Conservation (phyloP, 768 basidiomycete genomes). For the Trametes cingulata region DNA sequence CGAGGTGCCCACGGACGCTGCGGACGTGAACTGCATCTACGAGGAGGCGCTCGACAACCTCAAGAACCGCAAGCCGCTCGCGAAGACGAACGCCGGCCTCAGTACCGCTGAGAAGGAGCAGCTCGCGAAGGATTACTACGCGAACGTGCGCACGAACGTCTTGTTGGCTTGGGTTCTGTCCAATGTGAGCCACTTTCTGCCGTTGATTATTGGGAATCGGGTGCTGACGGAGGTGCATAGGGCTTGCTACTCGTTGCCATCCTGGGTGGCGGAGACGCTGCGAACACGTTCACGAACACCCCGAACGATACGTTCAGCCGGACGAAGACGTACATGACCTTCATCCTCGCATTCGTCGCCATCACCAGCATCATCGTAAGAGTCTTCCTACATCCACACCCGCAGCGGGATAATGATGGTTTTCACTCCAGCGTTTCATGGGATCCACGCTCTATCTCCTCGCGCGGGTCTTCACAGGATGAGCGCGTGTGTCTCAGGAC, state of each 20-base stretch:
- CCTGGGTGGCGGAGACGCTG: conserved; percentile 57
- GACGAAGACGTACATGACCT: conserved; percentile 75
- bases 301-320: conserved; percentile 46
- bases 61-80: conserved; percentile 50
- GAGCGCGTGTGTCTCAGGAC: not conserved
- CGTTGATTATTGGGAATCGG: not conserved
- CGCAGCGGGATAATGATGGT: too few relatives aligned
- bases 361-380: conserved; percentile 67
- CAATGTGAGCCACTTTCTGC: conserved; percentile 58
- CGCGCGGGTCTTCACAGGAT: conserved; percentile 54
- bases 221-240: conserved; percentile 36
- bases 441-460: conserved; percentile 59
- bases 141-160: conserved; percentile 83
- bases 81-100: conserved; percentile 33
- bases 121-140: conserved; percentile 83
- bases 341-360: conserved; percentile 81
- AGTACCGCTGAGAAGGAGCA: conserved; percentile 67
- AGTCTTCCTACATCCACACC: not conserved
- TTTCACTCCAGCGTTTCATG: conserved; percentile 51
- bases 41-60: conserved; percentile 81
- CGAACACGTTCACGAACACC: conserved; percentile 58
- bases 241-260: conserved; percentile 71
- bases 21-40: conserved; percentile 82
- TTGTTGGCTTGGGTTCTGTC: conserved; percentile 82
- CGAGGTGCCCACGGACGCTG: conserved; percentile 78